These are phyloP conservation scores for Lichtheimia corymbifera DNA, from an alignment of 371 early-diverging fungal genomes.

Conservation along the genomic window DNA sequence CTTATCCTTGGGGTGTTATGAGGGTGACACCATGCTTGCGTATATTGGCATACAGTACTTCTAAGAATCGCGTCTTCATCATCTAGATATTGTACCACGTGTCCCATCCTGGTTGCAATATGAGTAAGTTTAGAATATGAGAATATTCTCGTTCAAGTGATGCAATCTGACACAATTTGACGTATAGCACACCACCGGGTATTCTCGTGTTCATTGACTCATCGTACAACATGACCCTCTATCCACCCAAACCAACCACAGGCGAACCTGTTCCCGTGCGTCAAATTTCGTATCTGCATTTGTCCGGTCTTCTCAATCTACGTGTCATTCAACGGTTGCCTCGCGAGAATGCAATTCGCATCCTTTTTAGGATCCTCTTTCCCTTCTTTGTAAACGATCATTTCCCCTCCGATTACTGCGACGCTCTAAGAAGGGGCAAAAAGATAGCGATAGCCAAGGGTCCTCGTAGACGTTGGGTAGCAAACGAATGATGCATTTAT, in stretches of 20 bases:
- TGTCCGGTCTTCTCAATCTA: constrained; percentile 52
- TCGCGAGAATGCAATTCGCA: constrained; percentile 45
- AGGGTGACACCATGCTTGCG: not conserved
- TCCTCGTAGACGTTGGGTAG: no score
- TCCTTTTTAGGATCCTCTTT: constrained; percentile 48
- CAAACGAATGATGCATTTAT: no score
- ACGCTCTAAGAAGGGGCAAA: constrained; percentile 18
- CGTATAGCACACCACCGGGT: constrained; percentile 51
- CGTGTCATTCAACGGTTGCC: constrained; percentile 47
- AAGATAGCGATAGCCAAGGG: no score
- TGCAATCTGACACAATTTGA: no score
- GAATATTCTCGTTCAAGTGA: not conserved
- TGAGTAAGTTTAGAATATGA: constrained; percentile 7
- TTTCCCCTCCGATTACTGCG: constrained; percentile 56
- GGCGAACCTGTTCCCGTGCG: constrained; percentile 41
- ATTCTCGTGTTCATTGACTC: constrained; percentile 59
- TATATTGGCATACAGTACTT: not conserved
- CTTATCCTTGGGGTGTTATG: not conserved
- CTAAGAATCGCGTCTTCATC: no score
- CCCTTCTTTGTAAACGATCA: constrained; percentile 64
- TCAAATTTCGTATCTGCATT: constrained; percentile 55
- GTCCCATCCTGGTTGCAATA: constrained; percentile 46
- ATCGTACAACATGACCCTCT: constrained; percentile 42
- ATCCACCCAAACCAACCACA: constrained; percentile 43
- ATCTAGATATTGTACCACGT: constrained; percentile 50